phyloP scores from a whole-genome alignment of 2,329 filamentous ascomycete genomes.

The Colletotrichum gigasporum region DNA sequence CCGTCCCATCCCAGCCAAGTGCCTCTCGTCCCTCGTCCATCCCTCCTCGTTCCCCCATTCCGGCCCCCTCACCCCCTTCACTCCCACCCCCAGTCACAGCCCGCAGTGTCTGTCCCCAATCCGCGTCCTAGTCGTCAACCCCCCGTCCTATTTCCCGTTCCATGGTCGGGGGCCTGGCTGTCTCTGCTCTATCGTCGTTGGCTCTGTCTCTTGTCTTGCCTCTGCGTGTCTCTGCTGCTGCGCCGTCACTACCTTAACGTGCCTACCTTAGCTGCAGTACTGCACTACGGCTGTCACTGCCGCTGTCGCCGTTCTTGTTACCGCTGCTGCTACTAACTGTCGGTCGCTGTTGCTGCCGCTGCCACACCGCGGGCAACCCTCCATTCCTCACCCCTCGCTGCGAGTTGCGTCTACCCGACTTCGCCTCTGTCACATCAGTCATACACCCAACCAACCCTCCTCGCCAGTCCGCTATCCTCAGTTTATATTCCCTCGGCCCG shows the following conservation, averaged over 20 bases:
- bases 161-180: conserved; percentile 4
- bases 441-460: too few species aligned
- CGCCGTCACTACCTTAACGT: background rate
- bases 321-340: background rate
- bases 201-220: background rate
- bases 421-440: conserved; percentile 25
- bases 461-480: background rate
- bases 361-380: background rate
- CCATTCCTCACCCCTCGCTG: background rate
- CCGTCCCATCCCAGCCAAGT: conserved; percentile 19
- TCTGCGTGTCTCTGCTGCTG: background rate
- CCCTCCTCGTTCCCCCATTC: background rate
- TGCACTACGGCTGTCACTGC: background rate
- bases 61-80: background rate
- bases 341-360: background rate
- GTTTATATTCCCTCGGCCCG: background rate
- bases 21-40: background rate
- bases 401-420: background rate
- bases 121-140: background rate
- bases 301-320: background rate
- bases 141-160: conserved; percentile 21
- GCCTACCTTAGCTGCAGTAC: background rate
- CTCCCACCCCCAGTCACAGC: background rate
- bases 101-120: background rate
- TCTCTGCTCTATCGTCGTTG: too few species aligned